phyloP scores from a whole-genome alignment of 2,329 filamentous ascomycete species.

The Arthrobotrys sphaeroides region DNA sequence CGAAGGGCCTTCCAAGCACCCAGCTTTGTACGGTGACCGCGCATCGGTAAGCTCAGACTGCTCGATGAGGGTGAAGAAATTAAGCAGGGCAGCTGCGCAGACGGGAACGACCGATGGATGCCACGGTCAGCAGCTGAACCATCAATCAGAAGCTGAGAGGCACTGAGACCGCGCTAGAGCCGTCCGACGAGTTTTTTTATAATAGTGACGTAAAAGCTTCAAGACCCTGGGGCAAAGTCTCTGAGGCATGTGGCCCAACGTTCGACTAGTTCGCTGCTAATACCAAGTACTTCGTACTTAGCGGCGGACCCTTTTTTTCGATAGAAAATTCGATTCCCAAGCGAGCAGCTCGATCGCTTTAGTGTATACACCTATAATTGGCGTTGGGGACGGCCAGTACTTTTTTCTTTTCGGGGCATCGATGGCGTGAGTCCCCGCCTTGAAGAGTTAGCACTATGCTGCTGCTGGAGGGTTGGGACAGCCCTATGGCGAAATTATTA shows the following conservation, averaged over 20 bases:
- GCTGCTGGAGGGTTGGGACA: too few species aligned
- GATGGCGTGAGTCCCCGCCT: slow-evolving; percentile 8
- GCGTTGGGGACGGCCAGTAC: neutral
- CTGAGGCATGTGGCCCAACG: slow-evolving; percentile 30
- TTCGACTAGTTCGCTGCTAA: neutral
- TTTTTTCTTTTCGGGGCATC: neutral
- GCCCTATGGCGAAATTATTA: slow-evolving; percentile 24
- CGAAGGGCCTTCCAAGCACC: slow-evolving; percentile 9
- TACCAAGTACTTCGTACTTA: too few species aligned
- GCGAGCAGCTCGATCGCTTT: neutral
- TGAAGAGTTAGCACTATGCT: too few species aligned
- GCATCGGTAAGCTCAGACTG: slow-evolving; percentile 23
- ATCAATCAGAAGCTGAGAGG: neutral
- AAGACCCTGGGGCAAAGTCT: neutral
- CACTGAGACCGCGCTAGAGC: neutral
- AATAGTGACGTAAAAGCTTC: slow-evolving; percentile 44
- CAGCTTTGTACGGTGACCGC: neutral
- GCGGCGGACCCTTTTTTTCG: slow-evolving; percentile 13
- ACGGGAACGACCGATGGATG: slow-evolving; percentile 32
- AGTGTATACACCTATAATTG: neutral
- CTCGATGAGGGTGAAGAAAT: neutral
- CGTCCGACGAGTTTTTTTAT: slow-evolving; percentile 8
- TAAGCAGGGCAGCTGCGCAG: neutral
- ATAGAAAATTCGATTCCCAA: slow-evolving; percentile 1
- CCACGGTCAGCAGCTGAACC: neutral